phyloP scores from a whole-genome alignment of 352 stramenopile genomes.

The Phytopythium oedochilum region DNA sequence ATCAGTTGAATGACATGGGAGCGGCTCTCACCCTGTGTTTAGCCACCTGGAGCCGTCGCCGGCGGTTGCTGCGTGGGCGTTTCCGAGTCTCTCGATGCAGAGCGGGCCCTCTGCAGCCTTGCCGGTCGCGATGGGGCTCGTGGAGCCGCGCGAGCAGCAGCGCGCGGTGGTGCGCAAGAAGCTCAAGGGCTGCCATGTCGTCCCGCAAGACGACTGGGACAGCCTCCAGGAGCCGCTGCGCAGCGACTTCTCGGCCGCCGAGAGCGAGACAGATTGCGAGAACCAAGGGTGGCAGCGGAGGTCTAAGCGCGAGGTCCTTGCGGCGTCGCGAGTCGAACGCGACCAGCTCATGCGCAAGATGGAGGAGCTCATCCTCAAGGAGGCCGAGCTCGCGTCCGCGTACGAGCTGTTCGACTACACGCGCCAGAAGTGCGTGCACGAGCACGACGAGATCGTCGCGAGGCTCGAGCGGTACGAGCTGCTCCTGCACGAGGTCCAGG shows the following conservation, averaged over 20 bases:
- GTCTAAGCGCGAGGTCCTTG: conserved; percentile 22
- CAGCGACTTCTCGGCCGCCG: neutral
- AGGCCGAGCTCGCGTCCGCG: conserved; percentile 49
- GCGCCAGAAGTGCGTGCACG: conserved; percentile 24
- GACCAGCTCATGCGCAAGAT: conserved; percentile 60
- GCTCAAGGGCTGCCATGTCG: conserved; percentile 40
- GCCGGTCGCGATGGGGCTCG: neutral
- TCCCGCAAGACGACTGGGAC: conserved; percentile 33
- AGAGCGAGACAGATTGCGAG: neutral
- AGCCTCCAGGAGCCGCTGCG: conserved; percentile 25
- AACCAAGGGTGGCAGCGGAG: neutral
- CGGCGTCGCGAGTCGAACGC: conserved; percentile 33
- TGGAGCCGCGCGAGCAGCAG: conserved; percentile 3
- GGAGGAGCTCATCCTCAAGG: conserved; percentile 55
- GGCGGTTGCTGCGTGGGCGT: neutral
- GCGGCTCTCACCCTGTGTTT: neutral
- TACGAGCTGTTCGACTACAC: conserved; percentile 63
- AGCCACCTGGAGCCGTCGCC: neutral
- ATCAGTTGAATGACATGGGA: neutral
- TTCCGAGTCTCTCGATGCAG: neutral
- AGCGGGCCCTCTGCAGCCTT: neutral
- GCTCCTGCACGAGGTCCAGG: conserved; percentile 26
- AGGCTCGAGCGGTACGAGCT: conserved; percentile 41
- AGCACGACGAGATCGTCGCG: conserved; percentile 47
- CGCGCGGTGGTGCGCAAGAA: conserved; percentile 11